Evolutionary conservation across 495 filamentous ascomycete genomes (phyloP).

Genomic region (Hypoxylon lienhwacheense): DNA sequence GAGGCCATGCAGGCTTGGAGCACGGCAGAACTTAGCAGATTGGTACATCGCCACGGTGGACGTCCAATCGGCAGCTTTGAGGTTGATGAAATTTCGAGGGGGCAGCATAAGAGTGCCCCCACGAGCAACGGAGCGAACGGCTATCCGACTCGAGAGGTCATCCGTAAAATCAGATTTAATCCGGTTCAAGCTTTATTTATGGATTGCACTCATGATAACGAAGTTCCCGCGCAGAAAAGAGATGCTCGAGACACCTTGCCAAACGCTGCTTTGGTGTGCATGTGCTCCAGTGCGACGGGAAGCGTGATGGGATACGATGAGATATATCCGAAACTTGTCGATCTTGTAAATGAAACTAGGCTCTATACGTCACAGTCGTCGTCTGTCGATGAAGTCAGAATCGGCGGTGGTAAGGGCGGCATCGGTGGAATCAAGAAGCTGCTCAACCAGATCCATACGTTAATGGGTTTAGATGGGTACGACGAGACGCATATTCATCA

Average conservation of each 20-base stretch:
- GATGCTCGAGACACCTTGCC: slow-evolving; percentile 93
- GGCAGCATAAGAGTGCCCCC: slow-evolving; percentile 28
- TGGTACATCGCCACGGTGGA: slow-evolving; percentile 93
- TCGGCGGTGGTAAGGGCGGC: slow-evolving; percentile 69
- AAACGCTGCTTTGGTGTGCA: slow-evolving; percentile 90
- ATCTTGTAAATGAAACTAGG: slow-evolving; percentile 85
- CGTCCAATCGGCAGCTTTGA: slow-evolving; percentile 96
- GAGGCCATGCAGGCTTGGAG: slow-evolving; percentile 99
- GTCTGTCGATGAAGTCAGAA: slow-evolving; percentile 54
- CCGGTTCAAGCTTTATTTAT: slow-evolving; percentile 95
- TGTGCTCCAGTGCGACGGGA: slow-evolving; percentile 92
- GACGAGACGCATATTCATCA: slow-evolving; percentile 97
- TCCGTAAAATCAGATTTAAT: slow-evolving; percentile 73
- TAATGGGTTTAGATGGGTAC: slow-evolving; percentile 93
- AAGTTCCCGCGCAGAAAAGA: slow-evolving; percentile 91
- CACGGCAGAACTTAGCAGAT: slow-evolving; percentile 82
- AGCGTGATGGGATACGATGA: slow-evolving; percentile 99
- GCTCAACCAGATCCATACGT: slow-evolving; percentile 85
- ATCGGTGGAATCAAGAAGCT: slow-evolving; percentile 89
- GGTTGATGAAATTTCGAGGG: slow-evolving; percentile 61
- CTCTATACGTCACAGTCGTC: slow-evolving; percentile 76
- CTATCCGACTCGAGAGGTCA: slow-evolving; percentile 53
- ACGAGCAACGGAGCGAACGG: slow-evolving; percentile 33
- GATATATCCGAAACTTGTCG: slow-evolving; percentile 86
- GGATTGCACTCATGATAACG: slow-evolving; percentile 99